A percentile compares a stretch with the other conserved stretches of the same genome.
phyloP scores from a whole-genome alignment of 169 alveolate genomes.

The Cryptosporidium baileyi region DNA sequence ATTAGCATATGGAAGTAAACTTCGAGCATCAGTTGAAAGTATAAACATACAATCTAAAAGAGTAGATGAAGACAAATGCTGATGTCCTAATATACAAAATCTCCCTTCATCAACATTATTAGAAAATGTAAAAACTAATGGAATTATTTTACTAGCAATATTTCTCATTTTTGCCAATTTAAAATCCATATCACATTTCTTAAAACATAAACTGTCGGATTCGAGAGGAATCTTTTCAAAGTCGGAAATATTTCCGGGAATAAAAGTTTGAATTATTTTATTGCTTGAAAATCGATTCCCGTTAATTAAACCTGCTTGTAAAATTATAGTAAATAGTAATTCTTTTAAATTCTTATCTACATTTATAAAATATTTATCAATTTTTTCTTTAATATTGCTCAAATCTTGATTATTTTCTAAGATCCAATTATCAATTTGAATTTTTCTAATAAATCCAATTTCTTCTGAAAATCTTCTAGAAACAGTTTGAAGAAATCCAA shows the following conservation, averaged over 20 bases:
- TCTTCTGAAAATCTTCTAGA: neutral
- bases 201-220: too few species aligned
- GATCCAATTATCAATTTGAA: neutral
- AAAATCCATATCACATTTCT: neutral
- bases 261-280: too few species aligned
- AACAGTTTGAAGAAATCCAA: neutral
- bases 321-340: neutral
- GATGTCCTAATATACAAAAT: neutral
- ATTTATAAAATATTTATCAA: neutral
- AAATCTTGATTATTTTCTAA: neutral
- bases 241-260: too few species aligned
- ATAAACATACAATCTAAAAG: slow-evolving; percentile 5
- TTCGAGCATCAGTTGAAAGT: slow-evolving; percentile 8
- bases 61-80: slow-evolving; percentile 5
- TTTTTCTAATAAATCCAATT: neutral
- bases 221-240: too few species aligned
- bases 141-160: neutral
- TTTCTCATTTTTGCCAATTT: slow-evolving; percentile 6
- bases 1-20: neutral
- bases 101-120: neutral
- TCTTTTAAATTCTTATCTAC: neutral
- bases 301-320: too few species aligned
- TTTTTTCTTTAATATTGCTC: neutral
- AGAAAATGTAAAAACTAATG: neutral
- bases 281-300: too few species aligned